Conservation (phyloP, 768 basidiomycete genomes). For the Leccinum aurantiacum region DNA sequence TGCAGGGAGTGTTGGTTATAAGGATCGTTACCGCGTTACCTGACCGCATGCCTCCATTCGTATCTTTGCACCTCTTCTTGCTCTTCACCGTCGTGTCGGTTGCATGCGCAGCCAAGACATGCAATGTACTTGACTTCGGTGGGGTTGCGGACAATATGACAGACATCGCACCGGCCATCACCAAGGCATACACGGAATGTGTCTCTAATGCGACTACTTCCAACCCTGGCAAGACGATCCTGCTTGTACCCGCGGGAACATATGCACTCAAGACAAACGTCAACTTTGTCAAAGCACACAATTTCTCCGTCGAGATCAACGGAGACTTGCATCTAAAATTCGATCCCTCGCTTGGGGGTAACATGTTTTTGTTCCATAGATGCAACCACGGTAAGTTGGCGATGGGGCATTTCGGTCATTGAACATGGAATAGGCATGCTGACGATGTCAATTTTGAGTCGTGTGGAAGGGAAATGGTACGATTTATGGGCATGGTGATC, state of each 20-base stretch:
- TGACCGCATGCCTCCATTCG: not conserved
- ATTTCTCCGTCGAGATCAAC: constrained; percentile 4
- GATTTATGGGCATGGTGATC: constrained; percentile 9
- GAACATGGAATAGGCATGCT: not conserved
- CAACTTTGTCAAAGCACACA: not conserved
- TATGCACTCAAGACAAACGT: constrained; percentile 4
- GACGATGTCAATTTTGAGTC: not conserved
- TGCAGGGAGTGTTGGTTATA: not conserved
- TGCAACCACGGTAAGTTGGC: constrained; percentile 3
- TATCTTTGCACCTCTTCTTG: not conserved
- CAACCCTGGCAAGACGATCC: constrained; percentile 3
- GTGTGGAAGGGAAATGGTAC: constrained; percentile 8
- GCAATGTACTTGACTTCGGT: constrained; percentile 8
- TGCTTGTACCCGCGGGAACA: constrained; percentile 8
- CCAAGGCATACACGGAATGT: constrained; percentile 4
- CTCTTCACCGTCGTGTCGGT: not conserved
- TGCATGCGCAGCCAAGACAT: constrained; percentile 3
- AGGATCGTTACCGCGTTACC: not conserved
- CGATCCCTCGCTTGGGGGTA: not conserved
- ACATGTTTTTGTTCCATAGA: constrained; percentile 6
- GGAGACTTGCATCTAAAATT: constrained; percentile 8
- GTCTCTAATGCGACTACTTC: not conserved
- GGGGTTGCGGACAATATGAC: constrained; percentile 8
- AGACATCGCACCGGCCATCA: constrained; percentile 7
- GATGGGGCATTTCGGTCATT: not conserved